A percentile compares a stretch with the other conserved stretches of the same genome.
phyloP scores from a whole-genome alignment of 129 eudicot species.

The Flaveria ramosissima region DNA sequence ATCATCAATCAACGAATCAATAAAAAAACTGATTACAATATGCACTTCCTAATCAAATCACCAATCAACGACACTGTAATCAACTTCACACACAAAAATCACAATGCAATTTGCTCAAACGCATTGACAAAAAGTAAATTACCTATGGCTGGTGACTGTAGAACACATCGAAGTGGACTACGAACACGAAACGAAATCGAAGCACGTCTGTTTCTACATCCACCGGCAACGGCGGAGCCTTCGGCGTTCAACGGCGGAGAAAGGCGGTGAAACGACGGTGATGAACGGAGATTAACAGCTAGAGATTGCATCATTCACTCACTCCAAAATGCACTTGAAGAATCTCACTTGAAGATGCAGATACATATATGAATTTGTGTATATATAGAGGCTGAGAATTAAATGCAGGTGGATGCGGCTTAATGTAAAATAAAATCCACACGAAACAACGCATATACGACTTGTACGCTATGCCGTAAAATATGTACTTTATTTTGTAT shows the following conservation, averaged over 20 bases:
- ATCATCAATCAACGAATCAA: not conserved
- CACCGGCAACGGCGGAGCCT: slow-evolving; percentile 29
- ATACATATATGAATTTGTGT: slow-evolving; percentile 12
- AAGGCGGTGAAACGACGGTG: slow-evolving; percentile 36
- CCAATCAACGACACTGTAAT: not conserved
- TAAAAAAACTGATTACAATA: not conserved
- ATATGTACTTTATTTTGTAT: not conserved
- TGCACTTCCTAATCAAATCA: not conserved
- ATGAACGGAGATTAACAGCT: slow-evolving; percentile 41
- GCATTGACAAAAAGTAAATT: not conserved
- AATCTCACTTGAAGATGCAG: not conserved
- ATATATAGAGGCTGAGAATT: not conserved
- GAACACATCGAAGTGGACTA: slow-evolving; percentile 43
- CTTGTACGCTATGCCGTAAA: not conserved
- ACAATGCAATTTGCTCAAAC: not conserved
- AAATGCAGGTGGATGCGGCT: slow-evolving; percentile 16
- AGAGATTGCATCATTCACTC: slow-evolving; percentile 49
- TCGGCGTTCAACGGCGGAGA: slow-evolving; percentile 31
- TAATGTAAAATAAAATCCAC: not conserved
- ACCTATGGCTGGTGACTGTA: slow-evolving; percentile 54
- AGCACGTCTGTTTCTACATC: slow-evolving; percentile 14
- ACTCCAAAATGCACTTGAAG: slow-evolving; percentile 26
- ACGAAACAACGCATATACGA: not conserved
- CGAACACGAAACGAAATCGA: slow-evolving; percentile 39
- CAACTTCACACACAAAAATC: not conserved